These are phyloP conservation scores for Russula lepida DNA, from an alignment of 768 basidiomycete genomes.

Conservation along the genomic window DNA sequence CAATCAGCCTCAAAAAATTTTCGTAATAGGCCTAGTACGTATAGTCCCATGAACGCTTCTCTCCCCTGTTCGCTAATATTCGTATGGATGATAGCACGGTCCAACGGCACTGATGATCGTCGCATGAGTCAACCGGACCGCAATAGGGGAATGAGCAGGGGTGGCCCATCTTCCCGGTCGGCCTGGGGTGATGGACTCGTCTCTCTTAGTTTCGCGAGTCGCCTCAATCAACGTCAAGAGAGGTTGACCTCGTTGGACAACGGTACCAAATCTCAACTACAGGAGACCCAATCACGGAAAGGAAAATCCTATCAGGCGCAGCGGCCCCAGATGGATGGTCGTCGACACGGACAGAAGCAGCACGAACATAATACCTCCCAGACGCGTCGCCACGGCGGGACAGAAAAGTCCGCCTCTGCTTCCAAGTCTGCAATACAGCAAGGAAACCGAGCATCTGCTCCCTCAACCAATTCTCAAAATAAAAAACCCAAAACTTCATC, in stretches of 20 bases:
- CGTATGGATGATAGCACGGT: not conserved
- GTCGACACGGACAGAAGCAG: not conserved
- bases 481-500: not conserved
- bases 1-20: not conserved
- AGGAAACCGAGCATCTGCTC: not conserved
- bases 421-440: not conserved
- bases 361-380: not conserved
- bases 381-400: not conserved
- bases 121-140: not conserved
- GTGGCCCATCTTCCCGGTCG: not conserved
- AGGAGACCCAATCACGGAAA: not conserved
- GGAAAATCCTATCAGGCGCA: not conserved
- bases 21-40: not conserved
- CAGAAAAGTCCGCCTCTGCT: not conserved
- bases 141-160: not conserved
- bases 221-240: not conserved
- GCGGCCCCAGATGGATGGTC: not conserved
- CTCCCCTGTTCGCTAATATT: not conserved
- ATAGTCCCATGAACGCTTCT: not conserved
- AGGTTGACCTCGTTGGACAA: not conserved
- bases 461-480: not conserved
- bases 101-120: not conserved
- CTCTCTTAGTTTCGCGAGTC: constrained; percentile 3
- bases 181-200: constrained; percentile 8
- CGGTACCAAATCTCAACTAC: not conserved